Evolutionary conservation across 371 early-diverging fungal genomes (phyloP), one percentile per base, ranked within the genome.

Genomic region (Dinochytrium kinnereticum): DNA sequence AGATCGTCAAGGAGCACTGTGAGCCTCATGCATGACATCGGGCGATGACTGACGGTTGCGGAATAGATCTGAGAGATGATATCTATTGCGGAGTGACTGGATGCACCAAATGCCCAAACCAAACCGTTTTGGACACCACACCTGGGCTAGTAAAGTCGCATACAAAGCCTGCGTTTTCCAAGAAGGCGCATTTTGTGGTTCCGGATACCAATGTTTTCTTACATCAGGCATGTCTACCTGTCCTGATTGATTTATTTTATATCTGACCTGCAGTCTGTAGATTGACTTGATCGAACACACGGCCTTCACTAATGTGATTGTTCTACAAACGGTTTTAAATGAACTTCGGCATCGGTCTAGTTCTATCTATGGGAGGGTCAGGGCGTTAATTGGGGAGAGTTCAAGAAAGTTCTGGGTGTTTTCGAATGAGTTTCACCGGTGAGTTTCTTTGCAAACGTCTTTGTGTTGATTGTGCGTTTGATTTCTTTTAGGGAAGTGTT

Each of bases 161-260:
- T n/a, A 13, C 70, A 33, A 61, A 57, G 3, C 15, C 38, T 17
- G 7, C 70, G 34, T 59, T 87, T 31, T 38, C 34, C 61, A 26
- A 36, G 28, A 10, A 68, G 78, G 90, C 90, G 1, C 95, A 96
- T 76, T 94, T 90, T 72, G 75, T 96, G 51, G 85, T 98, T 44
- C 96, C 96, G 1, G 98, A 98, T 80, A 98, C 98, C 71, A 98
- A 98, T 81, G 92, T 95, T 15, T 92, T 98, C 66, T 91, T 92
- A 78, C 95, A 95, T 82, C 97, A 98, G 87, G 94, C 82, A 17
- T 21, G 66, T 28, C 15, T 70, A 19, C n/a, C n/a, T n/a, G n/a
- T n/a, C n/a, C 37, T 69, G 51, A 31, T 26, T 17, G 2, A 37
- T 15, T 68, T 44, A 30, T 70, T 57, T 69, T 15, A 51, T 34